Evolutionary conservation across 768 basidiomycete genomes (phyloP), one percentile per base, ranked within the genome.

Genomic region (Punctularia strigosozonata): DNA sequence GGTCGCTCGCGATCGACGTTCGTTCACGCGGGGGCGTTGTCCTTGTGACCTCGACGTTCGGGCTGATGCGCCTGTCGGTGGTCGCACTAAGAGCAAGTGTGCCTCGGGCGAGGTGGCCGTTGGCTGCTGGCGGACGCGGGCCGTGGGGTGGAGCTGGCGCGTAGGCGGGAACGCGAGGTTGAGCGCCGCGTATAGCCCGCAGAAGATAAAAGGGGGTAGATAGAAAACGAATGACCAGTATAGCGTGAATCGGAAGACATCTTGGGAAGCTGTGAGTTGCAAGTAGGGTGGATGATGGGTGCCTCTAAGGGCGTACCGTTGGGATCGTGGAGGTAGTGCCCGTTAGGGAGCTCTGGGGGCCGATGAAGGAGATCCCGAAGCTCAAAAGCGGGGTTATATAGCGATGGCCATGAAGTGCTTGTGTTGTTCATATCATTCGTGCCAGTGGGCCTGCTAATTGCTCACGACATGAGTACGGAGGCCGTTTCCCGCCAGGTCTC

Each of bases 141-240:
- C 10, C 15, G 15, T 10, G 10, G 28, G 28, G 15, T 30, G 28
- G 10, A 30, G 28, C 18, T 19, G 33, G 20, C 20, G 33, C 20
- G 12, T 8, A 1, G 66, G 60, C 2, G 64, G 62, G 40, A 63
- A 61, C 3, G 58, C 43, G 24, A 68, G 52, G 36, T 68, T 68
- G 37, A 62, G 41, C 45, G 65, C 66, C 1, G 66, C 65, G 37
- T 65, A 68, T 2, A 44, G 36, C 5, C 67, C 66, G 41, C 61
- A 59, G 24, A 65, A 25, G 22, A 60, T 42, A 40, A 60, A 68
- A 30, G 61, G 50, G 0, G 68, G 67, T n/a, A 53, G 53, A 48
- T 68, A 61, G 45, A 69, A 63, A 20, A 69, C 52, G n/a, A 69
- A 40, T 1, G 64, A 65, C 67, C 67, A 69, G 46, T 66, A 69